A percentile compares a stretch with the other conserved stretches of the same genome.
Evolutionary conservation across 2,329 filamentous ascomycete genomes (phyloP).

Genomic region (Drechslerella stenobrocha): DNA sequence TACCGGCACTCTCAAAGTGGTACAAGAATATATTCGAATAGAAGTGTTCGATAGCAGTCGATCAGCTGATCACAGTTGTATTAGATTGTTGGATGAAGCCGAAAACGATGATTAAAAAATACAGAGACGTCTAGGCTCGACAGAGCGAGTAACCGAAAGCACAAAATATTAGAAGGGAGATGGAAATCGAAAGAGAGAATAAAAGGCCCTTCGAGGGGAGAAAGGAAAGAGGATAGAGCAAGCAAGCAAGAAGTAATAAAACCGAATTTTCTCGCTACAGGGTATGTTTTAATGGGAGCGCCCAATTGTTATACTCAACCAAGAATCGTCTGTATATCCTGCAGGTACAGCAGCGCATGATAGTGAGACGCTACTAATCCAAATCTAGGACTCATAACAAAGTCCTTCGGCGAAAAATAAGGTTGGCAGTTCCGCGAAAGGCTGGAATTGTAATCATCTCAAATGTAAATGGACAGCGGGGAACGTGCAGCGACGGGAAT

Average conservation of each 20-base stretch:
- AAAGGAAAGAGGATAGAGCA: background rate
- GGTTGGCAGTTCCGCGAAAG: slow-evolving; percentile 36
- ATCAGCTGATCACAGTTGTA: background rate
- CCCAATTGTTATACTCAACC: slow-evolving; percentile 45
- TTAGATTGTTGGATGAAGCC: background rate
- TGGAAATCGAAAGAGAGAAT: slow-evolving; percentile 2
- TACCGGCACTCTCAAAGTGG: slow-evolving; percentile 14
- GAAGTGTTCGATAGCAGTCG: slow-evolving; percentile 6
- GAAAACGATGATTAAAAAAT: background rate
- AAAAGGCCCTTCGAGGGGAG: background rate
- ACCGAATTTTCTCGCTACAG: background rate
- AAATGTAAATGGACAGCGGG: slow-evolving; percentile 10
- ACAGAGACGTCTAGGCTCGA: too few relatives aligned
- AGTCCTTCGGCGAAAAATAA: slow-evolving; percentile 15
- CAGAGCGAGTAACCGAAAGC: too few relatives aligned
- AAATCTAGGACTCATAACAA: slow-evolving; percentile 22
- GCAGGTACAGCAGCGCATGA: slow-evolving; percentile 35
- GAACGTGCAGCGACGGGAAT: slow-evolving; percentile 8
- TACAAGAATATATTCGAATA: slow-evolving; percentile 5
- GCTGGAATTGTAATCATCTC: slow-evolving; percentile 23
- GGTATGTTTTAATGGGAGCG: slow-evolving; percentile 21
- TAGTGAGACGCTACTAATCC: slow-evolving; percentile 33
- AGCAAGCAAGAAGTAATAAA: background rate
- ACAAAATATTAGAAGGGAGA: slow-evolving; percentile 18
- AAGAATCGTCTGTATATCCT: slow-evolving; percentile 21